phyloP scores from a whole-genome alignment of 2,329 filamentous ascomycete genomes.

The Colletotrichum sansevieriae region DNA sequence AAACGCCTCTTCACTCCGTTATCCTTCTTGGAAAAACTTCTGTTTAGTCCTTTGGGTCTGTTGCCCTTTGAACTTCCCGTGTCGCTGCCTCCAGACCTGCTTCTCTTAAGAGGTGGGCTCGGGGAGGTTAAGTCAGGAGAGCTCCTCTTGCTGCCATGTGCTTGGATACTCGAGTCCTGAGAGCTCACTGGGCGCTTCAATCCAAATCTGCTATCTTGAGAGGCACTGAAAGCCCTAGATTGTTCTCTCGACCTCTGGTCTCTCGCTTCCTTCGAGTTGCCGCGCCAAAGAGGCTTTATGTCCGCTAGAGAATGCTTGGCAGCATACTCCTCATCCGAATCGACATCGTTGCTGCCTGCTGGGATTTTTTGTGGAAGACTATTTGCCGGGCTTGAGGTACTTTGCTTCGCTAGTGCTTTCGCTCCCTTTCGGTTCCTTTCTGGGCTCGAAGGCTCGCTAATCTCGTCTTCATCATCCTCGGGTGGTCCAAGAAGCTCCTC shows the following conservation, averaged over 20 bases:
- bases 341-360: background rate
- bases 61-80: background rate
- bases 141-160: constrained; percentile 23
- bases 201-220: constrained; percentile 6
- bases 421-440: background rate
- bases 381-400: too few relatives aligned
- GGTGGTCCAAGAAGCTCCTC: constrained; percentile 10
- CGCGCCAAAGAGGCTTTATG: constrained; percentile 5
- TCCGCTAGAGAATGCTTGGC: constrained; percentile 9
- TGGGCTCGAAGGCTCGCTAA: constrained; percentile 15
- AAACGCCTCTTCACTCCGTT: background rate
- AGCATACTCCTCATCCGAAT: constrained; percentile 17
- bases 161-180: background rate
- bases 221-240: constrained; percentile 3
- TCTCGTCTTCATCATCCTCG: constrained; percentile 20
- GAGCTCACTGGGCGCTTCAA: constrained; percentile 1
- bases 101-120: constrained; percentile 14
- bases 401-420: background rate
- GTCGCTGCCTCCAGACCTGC: constrained; percentile 1
- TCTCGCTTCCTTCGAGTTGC: constrained; percentile 19
- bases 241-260: constrained; percentile 11
- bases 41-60: background rate
- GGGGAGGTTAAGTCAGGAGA: constrained; percentile 3
- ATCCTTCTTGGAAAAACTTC: constrained; percentile 7
- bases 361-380: background rate